phyloP scores from a whole-genome alignment of 2,329 filamentous ascomycete genomes.

The Periglandula ipomoeae region DNA sequence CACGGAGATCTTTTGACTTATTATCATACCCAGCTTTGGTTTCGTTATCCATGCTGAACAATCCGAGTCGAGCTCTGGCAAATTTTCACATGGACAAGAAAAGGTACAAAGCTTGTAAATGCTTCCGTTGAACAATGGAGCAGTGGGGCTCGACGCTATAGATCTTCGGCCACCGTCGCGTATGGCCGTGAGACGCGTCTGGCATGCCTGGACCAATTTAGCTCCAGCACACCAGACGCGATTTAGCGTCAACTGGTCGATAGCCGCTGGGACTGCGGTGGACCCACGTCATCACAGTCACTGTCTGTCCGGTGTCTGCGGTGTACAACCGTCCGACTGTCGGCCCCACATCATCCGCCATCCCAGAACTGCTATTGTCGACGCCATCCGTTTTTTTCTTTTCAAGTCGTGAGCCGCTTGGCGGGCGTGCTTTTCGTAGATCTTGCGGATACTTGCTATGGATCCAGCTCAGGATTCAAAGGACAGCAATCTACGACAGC shows the following conservation, averaged over 20 bases:
- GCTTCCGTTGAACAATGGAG: background rate
- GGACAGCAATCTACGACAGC: conserved; percentile 28
- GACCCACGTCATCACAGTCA: background rate
- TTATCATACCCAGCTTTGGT: conserved; percentile 37
- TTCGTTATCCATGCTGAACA: conserved; percentile 35
- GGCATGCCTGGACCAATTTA: background rate
- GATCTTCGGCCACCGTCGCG: background rate
- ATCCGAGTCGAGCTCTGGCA: background rate
- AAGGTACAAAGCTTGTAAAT: background rate
- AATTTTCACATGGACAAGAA: background rate
- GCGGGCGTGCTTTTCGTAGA: background rate
- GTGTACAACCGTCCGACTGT: background rate
- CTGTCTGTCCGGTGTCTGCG: too few relatives aligned
- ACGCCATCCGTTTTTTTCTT: too few relatives aligned
- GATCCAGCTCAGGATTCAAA: background rate
- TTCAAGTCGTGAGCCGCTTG: too few relatives aligned
- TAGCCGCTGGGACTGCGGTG: background rate
- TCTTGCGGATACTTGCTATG: background rate
- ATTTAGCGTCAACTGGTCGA: background rate
- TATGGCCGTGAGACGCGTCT: conserved; percentile 1
- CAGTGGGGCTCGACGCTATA: background rate
- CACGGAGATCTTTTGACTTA: conserved; percentile 47
- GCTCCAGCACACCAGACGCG: background rate
- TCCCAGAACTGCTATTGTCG: too few relatives aligned
- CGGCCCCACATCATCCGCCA: too few relatives aligned